These are phyloP conservation scores for Mycena polygramma DNA, from an alignment of 768 basidiomycete species.

Conservation along the genomic window DNA sequence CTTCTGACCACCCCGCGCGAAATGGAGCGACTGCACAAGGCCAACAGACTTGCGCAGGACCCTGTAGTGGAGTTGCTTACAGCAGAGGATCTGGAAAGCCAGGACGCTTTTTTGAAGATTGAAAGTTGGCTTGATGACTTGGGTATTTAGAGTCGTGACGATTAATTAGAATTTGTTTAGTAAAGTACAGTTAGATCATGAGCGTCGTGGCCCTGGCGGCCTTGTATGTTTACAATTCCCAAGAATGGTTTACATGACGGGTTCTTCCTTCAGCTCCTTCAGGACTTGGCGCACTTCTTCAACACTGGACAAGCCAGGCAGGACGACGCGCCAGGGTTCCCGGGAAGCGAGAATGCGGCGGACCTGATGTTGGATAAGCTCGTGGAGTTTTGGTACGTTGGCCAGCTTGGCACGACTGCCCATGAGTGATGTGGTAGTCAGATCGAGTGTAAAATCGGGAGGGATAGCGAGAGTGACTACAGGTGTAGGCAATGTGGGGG, in stretches of 20 bases:
- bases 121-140: constrained; percentile 70
- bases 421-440: constrained; percentile 92
- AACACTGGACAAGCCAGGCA: constrained; percentile 71
- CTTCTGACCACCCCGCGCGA: constrained; percentile 57
- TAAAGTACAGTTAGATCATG: constrained; percentile 3
- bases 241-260: constrained; percentile 26
- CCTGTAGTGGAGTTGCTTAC: constrained; percentile 54
- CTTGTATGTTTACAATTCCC: constrained; percentile 15
- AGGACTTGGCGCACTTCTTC: constrained; percentile 51
- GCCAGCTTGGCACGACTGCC: constrained; percentile 98
- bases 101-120: constrained; percentile 55
- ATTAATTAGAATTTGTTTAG: constrained; percentile 13
- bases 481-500: constrained; percentile 64
- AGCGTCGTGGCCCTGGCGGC: constrained; percentile 30
- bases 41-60: constrained; percentile 57
- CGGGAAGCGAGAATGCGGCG: constrained; percentile 70
- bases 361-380: constrained; percentile 90
- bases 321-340: constrained; percentile 74
- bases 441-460: constrained; percentile 87
- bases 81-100: constrained; percentile 52
- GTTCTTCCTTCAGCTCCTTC: constrained; percentile 49
- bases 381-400: constrained; percentile 97
- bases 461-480: constrained; percentile 80
- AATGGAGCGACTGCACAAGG: constrained; percentile 48
- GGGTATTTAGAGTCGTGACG: constrained; percentile 44